Evolutionary conservation across 148 eudicot genomes (phyloP).

Genomic region (Bassia scoparia): DNA sequence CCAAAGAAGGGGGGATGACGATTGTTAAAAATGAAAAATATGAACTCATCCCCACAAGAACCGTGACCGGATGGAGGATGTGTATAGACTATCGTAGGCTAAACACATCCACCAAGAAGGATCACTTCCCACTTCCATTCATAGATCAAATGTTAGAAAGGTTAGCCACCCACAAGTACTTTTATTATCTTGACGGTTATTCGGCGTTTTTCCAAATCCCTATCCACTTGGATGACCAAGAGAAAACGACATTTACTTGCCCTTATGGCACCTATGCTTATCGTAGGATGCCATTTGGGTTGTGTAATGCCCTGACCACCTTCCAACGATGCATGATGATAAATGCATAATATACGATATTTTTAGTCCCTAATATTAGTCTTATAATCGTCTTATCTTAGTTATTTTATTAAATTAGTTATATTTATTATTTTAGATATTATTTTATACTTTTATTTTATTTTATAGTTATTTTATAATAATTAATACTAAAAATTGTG

Average conservation of each 20-base stretch:
- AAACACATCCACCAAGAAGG: constrained; percentile 2
- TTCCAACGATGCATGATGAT: constrained; percentile 9
- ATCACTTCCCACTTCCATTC: constrained; percentile 2
- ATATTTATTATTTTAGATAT: no score
- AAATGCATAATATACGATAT: no score
- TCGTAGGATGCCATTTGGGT: neutral
- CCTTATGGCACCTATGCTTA: neutral
- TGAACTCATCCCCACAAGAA: neutral
- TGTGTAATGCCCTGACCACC: neutral
- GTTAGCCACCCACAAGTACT: neutral
- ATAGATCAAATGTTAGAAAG: neutral
- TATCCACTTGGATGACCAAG: neutral
- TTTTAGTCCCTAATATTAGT: no score
- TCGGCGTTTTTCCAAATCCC: neutral
- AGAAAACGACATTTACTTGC: neutral
- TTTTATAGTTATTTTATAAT: no score
- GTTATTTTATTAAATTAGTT: no score
- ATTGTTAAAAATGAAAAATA: neutral
- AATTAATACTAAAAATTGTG: no score
- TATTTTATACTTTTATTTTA: no score
- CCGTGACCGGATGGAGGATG: neutral
- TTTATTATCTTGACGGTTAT: neutral
- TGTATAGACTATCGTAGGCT: constrained; percentile 18
- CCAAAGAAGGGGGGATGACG: neutral
- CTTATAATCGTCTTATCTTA: no score